A percentile compares a stretch with the other conserved stretches of the same genome.
These are phyloP conservation scores for Lunasporangiospora selenospora DNA, from an alignment of 192 early-diverging fungal genomes.

Conservation along the genomic window DNA sequence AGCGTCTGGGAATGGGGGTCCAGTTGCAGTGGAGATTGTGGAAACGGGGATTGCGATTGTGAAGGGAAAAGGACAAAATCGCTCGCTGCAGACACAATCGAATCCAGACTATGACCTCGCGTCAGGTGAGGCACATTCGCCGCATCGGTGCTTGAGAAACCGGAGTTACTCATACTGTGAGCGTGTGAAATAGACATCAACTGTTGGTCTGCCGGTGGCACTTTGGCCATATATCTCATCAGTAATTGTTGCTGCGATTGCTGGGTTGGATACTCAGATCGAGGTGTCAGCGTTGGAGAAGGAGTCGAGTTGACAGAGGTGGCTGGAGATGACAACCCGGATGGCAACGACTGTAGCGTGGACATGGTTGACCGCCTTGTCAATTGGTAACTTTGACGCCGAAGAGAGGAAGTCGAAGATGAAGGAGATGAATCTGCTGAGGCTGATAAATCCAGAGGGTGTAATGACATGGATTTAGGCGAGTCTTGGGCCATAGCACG, in stretches of 20 bases:
- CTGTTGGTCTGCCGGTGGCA: background rate
- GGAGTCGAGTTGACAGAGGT: conserved; percentile 13
- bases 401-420: background rate
- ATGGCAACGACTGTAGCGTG: background rate
- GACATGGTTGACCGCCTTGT: background rate
- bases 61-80: no score
- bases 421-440: background rate
- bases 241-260: background rate
- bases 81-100: no score
- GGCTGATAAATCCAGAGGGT: background rate
- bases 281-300: conserved; percentile 14
- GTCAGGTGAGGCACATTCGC: no score
- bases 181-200: background rate
- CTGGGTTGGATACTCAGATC: background rate
- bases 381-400: background rate
- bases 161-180: background rate
- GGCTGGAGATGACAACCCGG: background rate
- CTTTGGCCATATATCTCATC: background rate
- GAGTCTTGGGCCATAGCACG: background rate
- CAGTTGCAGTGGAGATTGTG: no score
- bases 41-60: no score
- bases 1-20: no score
- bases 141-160: background rate
- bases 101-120: conserved; percentile 25
- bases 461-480: background rate